A percentile compares a stretch with the other conserved stretches of the same genome.
Conservation (phyloP, 352 stramenopile species). For the Phytophthora gonapodyides region DNA sequence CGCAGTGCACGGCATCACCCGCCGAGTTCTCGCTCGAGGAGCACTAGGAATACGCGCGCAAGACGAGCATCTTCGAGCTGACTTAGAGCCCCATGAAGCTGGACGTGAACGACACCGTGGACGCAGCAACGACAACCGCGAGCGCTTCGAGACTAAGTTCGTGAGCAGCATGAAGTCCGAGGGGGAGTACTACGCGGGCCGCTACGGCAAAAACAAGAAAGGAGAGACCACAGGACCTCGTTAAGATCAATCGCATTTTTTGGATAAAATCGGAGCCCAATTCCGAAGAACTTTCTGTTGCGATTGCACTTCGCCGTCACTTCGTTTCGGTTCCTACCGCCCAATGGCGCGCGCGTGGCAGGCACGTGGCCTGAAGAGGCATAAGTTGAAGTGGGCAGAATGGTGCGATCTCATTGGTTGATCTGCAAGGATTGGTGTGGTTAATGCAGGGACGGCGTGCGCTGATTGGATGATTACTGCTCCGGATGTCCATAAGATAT, state of each 20-base stretch:
- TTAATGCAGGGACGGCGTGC: too few species aligned
- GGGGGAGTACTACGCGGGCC: conserved; percentile 92
- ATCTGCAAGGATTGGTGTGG: too few species aligned
- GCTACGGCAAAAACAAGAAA: conserved; percentile 76
- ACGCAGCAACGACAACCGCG: conserved; percentile 89
- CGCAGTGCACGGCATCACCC: conserved; percentile 83
- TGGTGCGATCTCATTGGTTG: too few species aligned
- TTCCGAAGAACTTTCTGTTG: too few species aligned
- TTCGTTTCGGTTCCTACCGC: too few species aligned
- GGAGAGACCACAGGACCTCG: conserved; percentile 14
- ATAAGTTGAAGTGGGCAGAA: too few species aligned
- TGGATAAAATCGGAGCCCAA: too few species aligned
- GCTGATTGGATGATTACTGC: too few species aligned
- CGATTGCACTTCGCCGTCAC: too few species aligned
- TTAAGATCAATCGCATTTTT: conserved; percentile 8
- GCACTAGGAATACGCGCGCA: conserved; percentile 78
- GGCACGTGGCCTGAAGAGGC: too few species aligned
- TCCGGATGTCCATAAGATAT: too few species aligned
- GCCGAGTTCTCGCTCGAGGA: conserved; percentile 70
- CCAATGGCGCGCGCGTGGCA: too few species aligned
- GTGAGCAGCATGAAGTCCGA: conserved; percentile 94
- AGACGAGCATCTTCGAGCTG: conserved; percentile 84
- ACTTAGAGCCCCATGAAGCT: conserved; percentile 76
- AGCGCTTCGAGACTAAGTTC: conserved; percentile 93
- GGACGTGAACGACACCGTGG: conserved; percentile 88